Evolutionary conservation across 805 yeast genomes (phyloP), one percentile per base, ranked within the genome.

Genomic region (Huiozyma sinensis): DNA sequence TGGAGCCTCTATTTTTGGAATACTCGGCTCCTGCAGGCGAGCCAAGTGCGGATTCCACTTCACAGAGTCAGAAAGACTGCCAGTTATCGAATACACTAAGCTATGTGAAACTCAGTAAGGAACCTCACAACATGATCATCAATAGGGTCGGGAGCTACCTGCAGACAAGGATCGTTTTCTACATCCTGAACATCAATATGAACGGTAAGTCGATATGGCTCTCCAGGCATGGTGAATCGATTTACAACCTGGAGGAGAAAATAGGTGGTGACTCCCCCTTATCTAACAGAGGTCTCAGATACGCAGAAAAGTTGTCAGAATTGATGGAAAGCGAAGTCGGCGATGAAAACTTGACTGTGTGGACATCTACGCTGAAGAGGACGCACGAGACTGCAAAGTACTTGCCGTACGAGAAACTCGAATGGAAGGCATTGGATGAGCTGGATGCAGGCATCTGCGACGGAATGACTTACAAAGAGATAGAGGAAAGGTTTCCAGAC

Each of bases 391-490:
- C 97, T 1, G 89, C 95, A 1, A 76, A 82, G 46, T 74, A 71
- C 60, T 70, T 89, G 54, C 86, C 90, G 1, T 86, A 83, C 63
- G 79, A 82, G 47, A 81, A 87, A 59, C 70, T 88, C 51, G 83
- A 81, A 50, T 90, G 97, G 97, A 92, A 90, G 64, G 97, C 97
- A 0, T 69, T 89, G 52, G 97, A 90, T 61, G 97, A 89, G 66
- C 74, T 89, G 48, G 97, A 90, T 61, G 97, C 97, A 0, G 97
- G 97, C 7, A 89, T 86, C 24, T 89, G 97, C 63, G 97, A 89
- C 63, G 97, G 97, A 5, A 75, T 90, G 75, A 90, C 97, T 0
- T 90, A 90, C 60, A 95, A 88, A 51, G 95, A 90, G 49, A 86
- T 89, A 56, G 92, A 86, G 53, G 67, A 73, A 30, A 64, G 72